Evolutionary conservation across 306 rosid species (phyloP).

Genomic region (Geum urbanum): DNA sequence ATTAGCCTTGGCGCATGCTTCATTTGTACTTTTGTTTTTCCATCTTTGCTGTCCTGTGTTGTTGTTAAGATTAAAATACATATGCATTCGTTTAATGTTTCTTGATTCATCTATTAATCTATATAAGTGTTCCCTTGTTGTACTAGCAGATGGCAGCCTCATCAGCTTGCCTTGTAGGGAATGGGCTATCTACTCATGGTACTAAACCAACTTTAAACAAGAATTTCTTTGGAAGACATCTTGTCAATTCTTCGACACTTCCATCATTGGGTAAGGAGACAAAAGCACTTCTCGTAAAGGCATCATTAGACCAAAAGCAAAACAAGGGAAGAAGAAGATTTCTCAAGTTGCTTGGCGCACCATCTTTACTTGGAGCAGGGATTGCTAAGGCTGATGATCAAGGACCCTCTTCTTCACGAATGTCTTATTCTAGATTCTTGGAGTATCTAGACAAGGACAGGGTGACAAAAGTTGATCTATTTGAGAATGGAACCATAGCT

Average conservation of each 20-base stretch:
- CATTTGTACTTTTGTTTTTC: background rate
- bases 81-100: background rate
- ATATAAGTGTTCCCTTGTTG: conserved; percentile 1
- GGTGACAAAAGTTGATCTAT: conserved; percentile 86
- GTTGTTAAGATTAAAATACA: background rate
- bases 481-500: conserved; percentile 87
- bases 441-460: conserved; percentile 90
- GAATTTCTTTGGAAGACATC: conserved; percentile 46
- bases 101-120: background rate
- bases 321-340: conserved; percentile 77
- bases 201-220: conserved; percentile 47
- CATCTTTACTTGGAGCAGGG: conserved; percentile 59
- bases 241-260: conserved; percentile 37
- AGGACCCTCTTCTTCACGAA: conserved; percentile 85
- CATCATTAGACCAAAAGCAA: conserved; percentile 50
- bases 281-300: conserved; percentile 38
- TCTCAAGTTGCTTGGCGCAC: conserved; percentile 66
- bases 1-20: background rate
- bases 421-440: conserved; percentile 95
- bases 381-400: conserved; percentile 85
- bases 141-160: conserved; percentile 64
- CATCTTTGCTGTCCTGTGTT: background rate
- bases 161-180: conserved; percentile 76
- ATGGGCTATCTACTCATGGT: conserved; percentile 45
- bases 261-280: conserved; percentile 41